Evolutionary conservation across 257 asterid species (phyloP).

Genomic region (Rauvolfia tetraphylla): DNA sequence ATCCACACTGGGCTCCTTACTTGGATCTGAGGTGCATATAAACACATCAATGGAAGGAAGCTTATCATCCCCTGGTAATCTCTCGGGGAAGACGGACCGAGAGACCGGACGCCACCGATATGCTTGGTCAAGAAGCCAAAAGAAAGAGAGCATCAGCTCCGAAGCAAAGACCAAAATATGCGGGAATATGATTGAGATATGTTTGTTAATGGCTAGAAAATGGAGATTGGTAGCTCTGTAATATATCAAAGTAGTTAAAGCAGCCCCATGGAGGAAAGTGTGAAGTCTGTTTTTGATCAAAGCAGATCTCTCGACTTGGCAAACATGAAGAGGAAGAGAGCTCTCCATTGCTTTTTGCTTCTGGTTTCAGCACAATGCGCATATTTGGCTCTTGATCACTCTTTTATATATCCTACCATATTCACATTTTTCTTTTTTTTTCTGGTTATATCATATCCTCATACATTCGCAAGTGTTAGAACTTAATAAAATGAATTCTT

Average conservation of each 20-base stretch:
- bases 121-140: slow-evolving; percentile 53
- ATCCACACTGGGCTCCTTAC: slow-evolving; percentile 47
- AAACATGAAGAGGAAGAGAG: slow-evolving; percentile 31
- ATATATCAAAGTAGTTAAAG: slow-evolving; percentile 36
- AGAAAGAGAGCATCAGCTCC: slow-evolving; percentile 37
- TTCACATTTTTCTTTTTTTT: no score
- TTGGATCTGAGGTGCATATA: slow-evolving; percentile 60
- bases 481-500: no score
- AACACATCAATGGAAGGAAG: slow-evolving; percentile 58
- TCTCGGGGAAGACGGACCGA: slow-evolving; percentile 39
- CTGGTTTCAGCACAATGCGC: neutral
- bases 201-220: slow-evolving; percentile 4
- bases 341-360: slow-evolving; percentile 6
- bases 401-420: no score
- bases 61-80: slow-evolving; percentile 30
- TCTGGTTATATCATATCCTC: no score
- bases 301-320: slow-evolving; percentile 23
- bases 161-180: slow-evolving; percentile 26
- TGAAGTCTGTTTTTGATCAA: slow-evolving; percentile 38
- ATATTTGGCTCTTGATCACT: no score
- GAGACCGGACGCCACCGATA: slow-evolving; percentile 46
- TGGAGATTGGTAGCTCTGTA: slow-evolving; percentile 34
- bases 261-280: slow-evolving; percentile 31
- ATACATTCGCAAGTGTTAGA: no score
- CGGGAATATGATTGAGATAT: slow-evolving; percentile 14